A percentile compares a stretch with the other conserved stretches of the same genome.
These are phyloP conservation scores for Teratosphaeria destructans DNA, from an alignment of 2,329 filamentous ascomycete genomes.

Conservation along the genomic window DNA sequence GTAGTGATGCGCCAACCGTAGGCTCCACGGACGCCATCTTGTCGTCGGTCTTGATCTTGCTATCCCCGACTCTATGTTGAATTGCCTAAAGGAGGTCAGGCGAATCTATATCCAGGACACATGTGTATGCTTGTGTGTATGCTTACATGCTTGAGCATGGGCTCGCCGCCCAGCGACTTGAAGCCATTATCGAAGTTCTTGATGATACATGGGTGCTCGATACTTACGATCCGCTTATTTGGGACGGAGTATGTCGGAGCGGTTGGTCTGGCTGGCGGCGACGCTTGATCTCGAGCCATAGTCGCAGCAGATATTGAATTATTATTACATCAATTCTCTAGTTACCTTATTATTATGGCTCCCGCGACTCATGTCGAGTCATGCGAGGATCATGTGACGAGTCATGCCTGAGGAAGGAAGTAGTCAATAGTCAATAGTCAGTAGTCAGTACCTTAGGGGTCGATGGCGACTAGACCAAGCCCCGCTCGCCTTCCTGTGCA, in stretches of 20 bases:
- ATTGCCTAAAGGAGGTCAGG: conserved; percentile 14
- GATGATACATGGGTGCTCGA: conserved; percentile 59
- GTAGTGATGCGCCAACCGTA: conserved; percentile 59
- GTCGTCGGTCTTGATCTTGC: conserved; percentile 13
- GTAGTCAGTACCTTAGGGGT: not conserved
- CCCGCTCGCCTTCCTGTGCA: not conserved
- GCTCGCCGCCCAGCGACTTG: conserved; percentile 49
- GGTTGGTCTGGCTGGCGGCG: not conserved
- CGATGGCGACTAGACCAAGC: not conserved
- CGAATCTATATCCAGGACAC: too few relatives aligned
- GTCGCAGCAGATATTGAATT: not conserved
- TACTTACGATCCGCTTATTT: conserved; percentile 43
- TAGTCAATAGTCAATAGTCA: too few relatives aligned
- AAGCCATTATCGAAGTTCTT: conserved; percentile 55
- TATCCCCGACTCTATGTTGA: conserved; percentile 22
- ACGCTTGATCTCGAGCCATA: not conserved
- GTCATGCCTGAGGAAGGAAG: not conserved
- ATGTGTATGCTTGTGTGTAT: conserved; percentile 19
- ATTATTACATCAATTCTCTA: too few relatives aligned
- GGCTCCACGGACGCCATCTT: conserved; percentile 25
- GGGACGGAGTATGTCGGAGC: conserved; percentile 43
- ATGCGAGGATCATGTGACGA: not conserved
- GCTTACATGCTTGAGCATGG: conserved; percentile 44
- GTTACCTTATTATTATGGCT: too few relatives aligned
- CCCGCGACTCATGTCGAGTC: not conserved